Percentiles rank a stretch among this genome's conserved stretches.
These are phyloP conservation scores for Sextonia rubra DNA, from an alignment of 164 flowering plant species.

Conservation along the genomic window DNA sequence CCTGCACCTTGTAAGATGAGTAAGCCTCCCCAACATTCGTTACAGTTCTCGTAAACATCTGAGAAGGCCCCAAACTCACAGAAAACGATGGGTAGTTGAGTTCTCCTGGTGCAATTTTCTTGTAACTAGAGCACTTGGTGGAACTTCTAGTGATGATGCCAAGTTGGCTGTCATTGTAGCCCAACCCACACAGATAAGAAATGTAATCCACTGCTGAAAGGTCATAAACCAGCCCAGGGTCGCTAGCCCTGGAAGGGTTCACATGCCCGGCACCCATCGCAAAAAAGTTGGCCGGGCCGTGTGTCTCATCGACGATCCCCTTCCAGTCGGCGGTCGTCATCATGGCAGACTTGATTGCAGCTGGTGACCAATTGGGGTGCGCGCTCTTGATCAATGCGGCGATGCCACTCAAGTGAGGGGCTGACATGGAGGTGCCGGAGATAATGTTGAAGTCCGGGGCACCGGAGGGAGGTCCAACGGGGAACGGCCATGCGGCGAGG, in stretches of 20 bases:
- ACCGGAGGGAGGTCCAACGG: slow-evolving; percentile 20
- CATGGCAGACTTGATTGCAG: slow-evolving; percentile 4
- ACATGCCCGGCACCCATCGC: slow-evolving; percentile 53
- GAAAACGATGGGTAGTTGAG: slow-evolving; percentile 14
- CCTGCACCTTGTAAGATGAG: slow-evolving; percentile 21
- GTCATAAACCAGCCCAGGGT: slow-evolving; percentile 5
- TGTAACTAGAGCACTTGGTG: slow-evolving; percentile 1
- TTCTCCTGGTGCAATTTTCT: slow-evolving; percentile 9
- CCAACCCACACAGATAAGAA: slow-evolving; percentile 47
- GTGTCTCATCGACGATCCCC: slow-evolving; percentile 29
- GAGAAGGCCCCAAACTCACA: slow-evolving; percentile 10
- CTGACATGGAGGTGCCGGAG: slow-evolving; percentile 21
- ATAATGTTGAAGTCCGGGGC: slow-evolving; percentile 26
- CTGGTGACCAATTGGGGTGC: slow-evolving; percentile 26
- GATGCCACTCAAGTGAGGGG: slow-evolving; percentile 29
- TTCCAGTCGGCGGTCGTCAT: slow-evolving; percentile 22
- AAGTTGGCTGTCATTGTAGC: slow-evolving; percentile 1
- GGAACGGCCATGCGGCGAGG: slow-evolving; percentile 34
- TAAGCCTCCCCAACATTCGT: slow-evolving; percentile 38
- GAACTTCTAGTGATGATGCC: not conserved
- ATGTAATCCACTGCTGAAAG: slow-evolving; percentile 28
- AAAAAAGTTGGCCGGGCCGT: slow-evolving; percentile 26
- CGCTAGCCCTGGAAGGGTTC: not conserved
- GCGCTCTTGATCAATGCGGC: slow-evolving; percentile 48
- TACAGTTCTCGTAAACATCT: slow-evolving; percentile 25